Base-by-base conservation (phyloP, 345 rosid species). In the Lumnitzera racemosa region DNA sequence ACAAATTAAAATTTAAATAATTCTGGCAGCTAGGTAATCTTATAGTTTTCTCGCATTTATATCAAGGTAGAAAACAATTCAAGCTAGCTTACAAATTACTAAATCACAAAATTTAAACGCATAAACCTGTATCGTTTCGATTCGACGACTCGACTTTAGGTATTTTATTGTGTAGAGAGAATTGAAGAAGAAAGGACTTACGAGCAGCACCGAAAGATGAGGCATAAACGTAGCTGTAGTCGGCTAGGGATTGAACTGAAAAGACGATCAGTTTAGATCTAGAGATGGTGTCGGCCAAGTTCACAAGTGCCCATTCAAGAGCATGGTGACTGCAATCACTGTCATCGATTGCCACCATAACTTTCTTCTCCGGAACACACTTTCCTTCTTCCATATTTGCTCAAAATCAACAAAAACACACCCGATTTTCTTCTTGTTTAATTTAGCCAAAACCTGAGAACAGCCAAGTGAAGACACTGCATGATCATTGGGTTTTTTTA, bases 261-360 rank as follows among this genome's bases (percentile, higher is more conserved):
- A 90, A 77, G 81, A 90, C 59, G 69, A 88, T 36, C 49, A 90
- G 71, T 1, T 75, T 64, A 16, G 89, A 83, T 46, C 54, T 55
- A 24, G 75, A 24, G 61, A 88, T 57, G 17, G 70, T 61, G 15
- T 78, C 81, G 10, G 52, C 62, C 12, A 90, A 76, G 71, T 73
- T 72, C 0, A 65, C 65, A 12, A 90, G 81, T 2, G 76, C 62
- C 97, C 97, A 90, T 13, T 52, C 49, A 2, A 90, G 82, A 49
- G 97, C 94, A 41, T 61, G 49, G 68, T 71, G 70, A 64, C 96
- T 88, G 68, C 75, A 83, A 27, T 90, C 94, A 68, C 88, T 90
- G 6, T 86, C 91, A 52, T 88, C 97, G 2, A 88, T 77, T 16
- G 94, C 89, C 43, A 90, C 81, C 96, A 88, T 82, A 55, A 85